Percentiles rank a stretch among this genome's conserved stretches.
Conservation (phyloP, 805 yeast genomes). For the Tetrapisispora iriomotensis region DNA sequence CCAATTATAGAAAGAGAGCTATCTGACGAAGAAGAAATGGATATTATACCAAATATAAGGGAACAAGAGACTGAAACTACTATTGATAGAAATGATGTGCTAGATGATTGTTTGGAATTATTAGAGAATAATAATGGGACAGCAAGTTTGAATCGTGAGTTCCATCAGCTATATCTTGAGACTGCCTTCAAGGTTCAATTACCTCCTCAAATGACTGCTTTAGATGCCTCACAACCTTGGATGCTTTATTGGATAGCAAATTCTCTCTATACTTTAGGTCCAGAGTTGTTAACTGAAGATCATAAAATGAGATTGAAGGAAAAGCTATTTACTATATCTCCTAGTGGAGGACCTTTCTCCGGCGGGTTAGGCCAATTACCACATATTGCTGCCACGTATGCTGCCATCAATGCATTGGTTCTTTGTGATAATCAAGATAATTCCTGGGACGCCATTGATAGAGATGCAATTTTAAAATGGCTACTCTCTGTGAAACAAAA, state of each 20-base stretch:
- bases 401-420: conserved; percentile 57
- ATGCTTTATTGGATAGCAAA: conserved; percentile 75
- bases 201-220: conserved; percentile 40
- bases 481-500: conserved; percentile 47
- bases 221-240: conserved; percentile 94
- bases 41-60: conserved; percentile 12
- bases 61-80: conserved; percentile 26
- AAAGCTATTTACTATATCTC: conserved; percentile 26
- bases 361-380: conserved; percentile 80
- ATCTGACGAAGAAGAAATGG: conserved; percentile 9
- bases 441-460: conserved; percentile 37
- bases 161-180: conserved; percentile 38
- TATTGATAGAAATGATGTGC: conserved; percentile 17
- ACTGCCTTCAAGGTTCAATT: conserved; percentile 35
- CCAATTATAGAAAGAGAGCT: conserved; percentile 8
- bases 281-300: conserved; percentile 15
- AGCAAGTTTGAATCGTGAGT: conserved; percentile 15
- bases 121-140: conserved; percentile 2
- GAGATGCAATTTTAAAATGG: conserved; percentile 49
- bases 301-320: conserved; percentile 23
- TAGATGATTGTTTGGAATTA: conserved; percentile 15
- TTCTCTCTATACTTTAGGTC: conserved; percentile 36
- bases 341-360: conserved; percentile 57
- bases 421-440: conserved; percentile 36
- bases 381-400: conserved; percentile 79